Evolutionary conservation across 805 yeast genomes (phyloP), one percentile per base, ranked within the genome.

Genomic region (Starmerella floris): DNA sequence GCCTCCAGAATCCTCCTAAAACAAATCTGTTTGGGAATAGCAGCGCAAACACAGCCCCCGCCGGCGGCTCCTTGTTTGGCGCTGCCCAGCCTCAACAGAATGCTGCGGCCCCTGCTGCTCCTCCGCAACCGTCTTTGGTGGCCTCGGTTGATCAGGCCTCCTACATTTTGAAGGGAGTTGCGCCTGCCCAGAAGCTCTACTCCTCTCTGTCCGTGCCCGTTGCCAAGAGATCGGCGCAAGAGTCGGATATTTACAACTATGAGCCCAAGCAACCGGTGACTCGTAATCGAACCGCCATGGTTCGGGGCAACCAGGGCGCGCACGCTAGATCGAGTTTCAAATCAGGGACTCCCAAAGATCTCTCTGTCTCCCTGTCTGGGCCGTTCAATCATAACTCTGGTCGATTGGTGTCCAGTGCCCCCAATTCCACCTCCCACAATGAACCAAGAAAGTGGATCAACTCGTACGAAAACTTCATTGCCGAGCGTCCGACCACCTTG

Each of bases 121-220:
- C 35, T 3, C 28, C 35, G 33, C 42, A 35, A 25, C 48, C 28
- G 22, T 42, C 43, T 21, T 41, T 54, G 20, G 34, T 43, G 2
- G 55, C 61, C 1, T 42, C 55, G 0, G 45, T 57, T n/a, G 57
- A 58, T 39, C 59, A 57, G 42, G 53, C 59, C 1, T 45, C 60
- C 16, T 53, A 42, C 37, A 30, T 40, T 13, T 36, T 56, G 25
- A 47, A 45, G 8, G 56, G 53, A 16, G 48, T 40, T 6, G 28
- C 42, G 2, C 55, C 58, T 4, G 39, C 55, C 3, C 42, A 42
- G 10, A 54, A 51, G 34, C 51, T 50, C n/a, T 54, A 54, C 44
- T 43, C 49, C 5, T 53, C 57, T 2, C 45, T 54, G 16, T 42
- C 50, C 6, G 32, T 38, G 19, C 51, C 48, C 16, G 35, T 36